phyloP scores from a whole-genome alignment of 164 flowering plant genomes.

The Vitis rupestris region DNA sequence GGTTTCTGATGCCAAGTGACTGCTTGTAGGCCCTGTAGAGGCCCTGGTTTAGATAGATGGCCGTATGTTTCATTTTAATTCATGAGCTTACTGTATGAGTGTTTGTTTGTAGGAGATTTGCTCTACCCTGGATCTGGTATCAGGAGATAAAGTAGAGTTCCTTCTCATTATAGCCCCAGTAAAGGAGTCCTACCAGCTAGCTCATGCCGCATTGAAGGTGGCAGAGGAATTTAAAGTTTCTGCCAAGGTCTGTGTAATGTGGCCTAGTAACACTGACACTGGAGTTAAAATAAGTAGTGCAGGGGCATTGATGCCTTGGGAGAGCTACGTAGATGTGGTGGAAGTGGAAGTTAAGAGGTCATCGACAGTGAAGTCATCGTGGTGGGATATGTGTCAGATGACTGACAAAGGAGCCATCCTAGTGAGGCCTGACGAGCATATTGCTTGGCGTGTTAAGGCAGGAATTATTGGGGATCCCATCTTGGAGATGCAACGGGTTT shows the following conservation, averaged over 20 bases:
- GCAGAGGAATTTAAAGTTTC: constrained; percentile 53
- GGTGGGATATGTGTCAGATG: constrained; percentile 88
- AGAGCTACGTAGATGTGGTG: constrained; percentile 52
- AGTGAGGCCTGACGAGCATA: constrained; percentile 93
- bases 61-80: not conserved
- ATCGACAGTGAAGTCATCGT: constrained; percentile 31
- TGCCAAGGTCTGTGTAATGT: constrained; percentile 61
- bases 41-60: no score
- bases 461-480: constrained; percentile 40
- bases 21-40: not conserved
- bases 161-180: constrained; percentile 79
- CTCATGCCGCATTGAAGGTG: constrained; percentile 60
- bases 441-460: constrained; percentile 71
- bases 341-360: constrained; percentile 35
- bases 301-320: constrained; percentile 44
- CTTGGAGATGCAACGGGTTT: constrained; percentile 47
- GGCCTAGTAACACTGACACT: constrained; percentile 46
- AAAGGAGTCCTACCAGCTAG: constrained; percentile 60
- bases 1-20: not conserved
- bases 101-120: no score
- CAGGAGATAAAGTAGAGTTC: constrained; percentile 66
- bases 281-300: constrained; percentile 25
- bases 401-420: constrained; percentile 72
- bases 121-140: constrained; percentile 63
- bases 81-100: no score